Conservation (phyloP, 208 protist genomes). For the Acanthamoeba triangularis region DNA sequence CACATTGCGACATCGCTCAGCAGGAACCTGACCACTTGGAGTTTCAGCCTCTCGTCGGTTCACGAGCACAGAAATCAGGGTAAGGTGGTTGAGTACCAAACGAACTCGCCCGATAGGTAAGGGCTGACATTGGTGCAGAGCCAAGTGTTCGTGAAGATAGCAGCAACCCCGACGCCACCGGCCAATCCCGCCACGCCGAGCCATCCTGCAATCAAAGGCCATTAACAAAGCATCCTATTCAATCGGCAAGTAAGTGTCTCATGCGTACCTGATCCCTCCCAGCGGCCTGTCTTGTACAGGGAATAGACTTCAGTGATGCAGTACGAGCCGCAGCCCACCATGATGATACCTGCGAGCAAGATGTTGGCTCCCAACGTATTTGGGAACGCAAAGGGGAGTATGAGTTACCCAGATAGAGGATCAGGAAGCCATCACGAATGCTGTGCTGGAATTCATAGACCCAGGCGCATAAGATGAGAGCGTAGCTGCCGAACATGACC, state of each 20-base stretch:
- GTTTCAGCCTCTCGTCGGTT: not conserved
- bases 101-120: not conserved
- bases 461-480: not conserved
- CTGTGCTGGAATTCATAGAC: not conserved
- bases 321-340: conserved; percentile 12
- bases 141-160: conserved; percentile 6
- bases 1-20: conserved; percentile 41
- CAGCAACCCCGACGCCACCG: not conserved
- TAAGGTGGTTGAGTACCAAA: not conserved
- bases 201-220: not conserved
- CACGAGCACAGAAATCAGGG: not conserved
- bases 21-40: not conserved
- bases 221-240: not conserved
- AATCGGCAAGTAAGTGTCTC: not conserved
- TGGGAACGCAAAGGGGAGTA: not conserved
- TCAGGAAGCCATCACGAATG: not conserved
- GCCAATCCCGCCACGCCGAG: not conserved
- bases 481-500: conserved; percentile 31
- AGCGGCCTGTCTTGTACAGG: not conserved
- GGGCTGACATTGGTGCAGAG: conserved; percentile 20
- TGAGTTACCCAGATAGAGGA: not conserved
- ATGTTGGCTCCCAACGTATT: too few species aligned
- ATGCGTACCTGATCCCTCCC: not conserved
- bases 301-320: not conserved
- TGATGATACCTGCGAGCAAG: not conserved